Conservation (phyloP, 129 eudicot species). For the Smallanthus sonchifolius region DNA sequence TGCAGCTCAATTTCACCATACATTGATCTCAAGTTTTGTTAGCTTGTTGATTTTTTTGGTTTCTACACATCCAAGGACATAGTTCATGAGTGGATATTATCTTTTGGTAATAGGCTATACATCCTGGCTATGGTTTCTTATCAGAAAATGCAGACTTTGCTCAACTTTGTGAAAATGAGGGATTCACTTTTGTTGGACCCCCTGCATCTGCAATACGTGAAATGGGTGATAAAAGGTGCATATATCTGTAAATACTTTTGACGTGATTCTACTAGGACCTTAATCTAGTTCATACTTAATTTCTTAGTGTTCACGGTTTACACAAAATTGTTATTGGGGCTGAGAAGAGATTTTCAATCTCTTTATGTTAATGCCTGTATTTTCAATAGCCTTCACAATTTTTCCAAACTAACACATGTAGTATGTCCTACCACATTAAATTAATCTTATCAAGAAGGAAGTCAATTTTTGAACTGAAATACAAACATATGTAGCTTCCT, state of each 20-base stretch:
- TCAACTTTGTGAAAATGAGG: slow-evolving; percentile 86
- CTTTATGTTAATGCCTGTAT: background rate
- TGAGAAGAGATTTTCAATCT: background rate
- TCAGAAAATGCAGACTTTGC: slow-evolving; percentile 97
- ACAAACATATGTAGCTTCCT: background rate
- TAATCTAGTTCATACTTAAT: background rate
- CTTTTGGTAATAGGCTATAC: slow-evolving; percentile 85
- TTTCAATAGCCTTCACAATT: background rate
- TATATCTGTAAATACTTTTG: background rate
- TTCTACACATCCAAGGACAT: slow-evolving; percentile 21
- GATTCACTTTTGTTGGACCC: slow-evolving; percentile 88
- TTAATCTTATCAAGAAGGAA: background rate
- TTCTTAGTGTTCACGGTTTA: background rate
- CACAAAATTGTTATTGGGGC: slow-evolving; percentile 5
- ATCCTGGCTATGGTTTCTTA: slow-evolving; percentile 98
- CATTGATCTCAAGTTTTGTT: background rate
- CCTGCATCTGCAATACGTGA: slow-evolving; percentile 98
- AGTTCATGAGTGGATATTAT: slow-evolving; percentile 37
- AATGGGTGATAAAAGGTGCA: slow-evolving; percentile 98
- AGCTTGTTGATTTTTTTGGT: slow-evolving; percentile 20
- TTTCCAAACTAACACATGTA: background rate
- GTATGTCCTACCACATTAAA: background rate
- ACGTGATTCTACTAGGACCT: background rate
- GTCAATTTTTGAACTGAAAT: background rate
- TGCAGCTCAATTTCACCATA: background rate